Base-by-base conservation (phyloP, 148 eudicot genomes). In the Linanthus parryae region DNA sequence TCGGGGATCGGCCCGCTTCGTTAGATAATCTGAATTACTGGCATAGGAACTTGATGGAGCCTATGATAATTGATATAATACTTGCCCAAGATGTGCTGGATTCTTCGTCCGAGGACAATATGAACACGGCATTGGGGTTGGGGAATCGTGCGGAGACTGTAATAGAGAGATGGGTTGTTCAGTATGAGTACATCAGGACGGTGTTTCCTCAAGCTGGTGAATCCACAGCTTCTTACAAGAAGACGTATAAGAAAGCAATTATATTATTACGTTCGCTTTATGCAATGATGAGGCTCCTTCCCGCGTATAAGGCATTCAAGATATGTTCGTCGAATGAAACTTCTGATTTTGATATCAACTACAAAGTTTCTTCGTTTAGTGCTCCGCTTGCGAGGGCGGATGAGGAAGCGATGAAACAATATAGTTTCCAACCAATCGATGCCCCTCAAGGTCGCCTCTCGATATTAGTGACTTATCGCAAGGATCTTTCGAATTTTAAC, bases 141-240 rank as follows among this genome's bases (percentile, higher is more conserved):
- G 88, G 72, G 43, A 67, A 57, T 45, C 47, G 43, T 7, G 68
- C 53, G 37, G 98, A 91, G 72, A 91, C 98, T 13, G 78, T 86
- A 48, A 61, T 91, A 23, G 98, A 91, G 70, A 83, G 98, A 67
- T 91, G 98, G 98, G 73, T 75, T 55, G 83, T 91, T 65, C 98
- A 87, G 53, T 87, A 69, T 59, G 90, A 91, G 61, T 57, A 68
- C 65, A 43, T 55, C 27, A 81, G 72, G 71, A 46, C 48, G 40
- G 24, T 66, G 61, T 46, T 70, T 22, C 67, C 77, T 20, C 88
- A 72, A 24, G 48, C 44, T 28, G 64, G 72, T n/a, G 94, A 84
- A 37, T 62, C 71, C 33, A 64, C 86, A 13, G 57, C 75, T n/a
- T 64, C 72, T 58, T 75, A 79, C 63, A 91, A 87, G 74, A 87